Percentiles rank a stretch among this genome's conserved stretches.
phyloP scores from a whole-genome alignment of 1,284 basidiomycete genomes.

The Trichosporon sp. region DNA sequence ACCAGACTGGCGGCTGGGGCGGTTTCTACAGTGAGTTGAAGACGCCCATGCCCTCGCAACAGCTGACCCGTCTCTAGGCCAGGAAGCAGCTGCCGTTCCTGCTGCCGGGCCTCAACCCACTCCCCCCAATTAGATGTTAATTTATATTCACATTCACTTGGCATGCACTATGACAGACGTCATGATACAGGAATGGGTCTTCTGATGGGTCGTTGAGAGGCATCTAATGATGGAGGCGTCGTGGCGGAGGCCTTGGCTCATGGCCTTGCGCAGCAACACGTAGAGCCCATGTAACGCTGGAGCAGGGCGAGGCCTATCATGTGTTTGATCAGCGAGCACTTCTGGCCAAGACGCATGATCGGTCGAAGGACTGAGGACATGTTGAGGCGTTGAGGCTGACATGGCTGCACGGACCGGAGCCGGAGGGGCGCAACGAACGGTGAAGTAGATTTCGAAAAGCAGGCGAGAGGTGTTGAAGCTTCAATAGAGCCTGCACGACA shows the following conservation, averaged over 20 bases:
- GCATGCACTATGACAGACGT: slow-evolving; percentile 1
- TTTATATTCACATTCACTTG: not conserved
- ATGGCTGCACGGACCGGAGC: not conserved
- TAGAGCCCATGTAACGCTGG: no score
- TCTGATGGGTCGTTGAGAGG: no score
- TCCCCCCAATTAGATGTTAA: not conserved
- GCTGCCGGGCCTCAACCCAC: not conserved
- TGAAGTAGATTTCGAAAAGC: not conserved
- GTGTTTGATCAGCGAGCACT: no score
- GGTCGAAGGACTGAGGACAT: no score
- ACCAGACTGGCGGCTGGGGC: slow-evolving; percentile 40
- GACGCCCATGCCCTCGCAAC: not conserved
- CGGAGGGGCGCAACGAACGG: not conserved
- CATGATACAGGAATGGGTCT: not conserved
- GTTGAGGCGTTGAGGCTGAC: not conserved
- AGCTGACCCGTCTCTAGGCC: slow-evolving; percentile 5
- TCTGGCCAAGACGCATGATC: no score
- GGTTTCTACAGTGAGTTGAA: slow-evolving; percentile 38
- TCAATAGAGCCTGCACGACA: no score
- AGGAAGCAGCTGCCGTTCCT: not conserved
- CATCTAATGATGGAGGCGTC: not conserved
- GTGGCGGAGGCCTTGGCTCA: not conserved
- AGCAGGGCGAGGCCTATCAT: no score
- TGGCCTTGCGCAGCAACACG: no score
- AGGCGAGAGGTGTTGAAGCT: no score